Percentiles rank a stretch among this genome's conserved stretches.
Conservation (phyloP, 2,329 filamentous ascomycete genomes). For the Cadophora gregata region DNA sequence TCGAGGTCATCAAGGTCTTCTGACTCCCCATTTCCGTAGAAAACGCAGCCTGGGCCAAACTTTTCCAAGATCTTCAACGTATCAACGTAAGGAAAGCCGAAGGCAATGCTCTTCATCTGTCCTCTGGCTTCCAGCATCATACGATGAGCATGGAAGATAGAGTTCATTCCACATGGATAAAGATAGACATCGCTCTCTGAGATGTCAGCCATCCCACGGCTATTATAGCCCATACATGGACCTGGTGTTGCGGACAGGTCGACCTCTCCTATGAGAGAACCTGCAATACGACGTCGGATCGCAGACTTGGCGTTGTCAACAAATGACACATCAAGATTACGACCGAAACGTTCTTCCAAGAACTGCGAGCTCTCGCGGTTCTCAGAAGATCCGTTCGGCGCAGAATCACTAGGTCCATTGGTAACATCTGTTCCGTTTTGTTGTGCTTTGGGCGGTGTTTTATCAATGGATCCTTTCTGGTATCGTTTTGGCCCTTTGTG, state of each 20-base stretch:
- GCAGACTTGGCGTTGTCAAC: constrained; percentile 84
- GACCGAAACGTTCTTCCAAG: constrained; percentile 91
- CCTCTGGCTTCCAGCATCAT: constrained; percentile 70
- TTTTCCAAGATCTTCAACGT: constrained; percentile 95
- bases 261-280: constrained; percentile 75
- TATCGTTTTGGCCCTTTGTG: constrained; percentile 76
- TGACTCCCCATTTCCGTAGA: constrained; percentile 82
- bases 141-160: constrained; percentile 88
- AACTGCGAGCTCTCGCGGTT: constrained; percentile 75
- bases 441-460: constrained; percentile 37
- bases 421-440: constrained; percentile 20
- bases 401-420: not conserved
- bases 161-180: constrained; percentile 90
- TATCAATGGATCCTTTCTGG: constrained; percentile 64
- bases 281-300: constrained; percentile 86
- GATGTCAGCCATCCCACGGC: constrained; percentile 66
- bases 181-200: constrained; percentile 88
- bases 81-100: constrained; percentile 97
- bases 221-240: constrained; percentile 55
- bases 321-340: constrained; percentile 83
- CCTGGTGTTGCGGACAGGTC: constrained; percentile 66
- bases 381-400: constrained; percentile 37
- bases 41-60: constrained; percentile 86
- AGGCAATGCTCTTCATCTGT: constrained; percentile 79
- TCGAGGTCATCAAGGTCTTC: constrained; percentile 87